Conservation (phyloP, 208 protist species). For the Acanthamoeba royreba region DNA sequence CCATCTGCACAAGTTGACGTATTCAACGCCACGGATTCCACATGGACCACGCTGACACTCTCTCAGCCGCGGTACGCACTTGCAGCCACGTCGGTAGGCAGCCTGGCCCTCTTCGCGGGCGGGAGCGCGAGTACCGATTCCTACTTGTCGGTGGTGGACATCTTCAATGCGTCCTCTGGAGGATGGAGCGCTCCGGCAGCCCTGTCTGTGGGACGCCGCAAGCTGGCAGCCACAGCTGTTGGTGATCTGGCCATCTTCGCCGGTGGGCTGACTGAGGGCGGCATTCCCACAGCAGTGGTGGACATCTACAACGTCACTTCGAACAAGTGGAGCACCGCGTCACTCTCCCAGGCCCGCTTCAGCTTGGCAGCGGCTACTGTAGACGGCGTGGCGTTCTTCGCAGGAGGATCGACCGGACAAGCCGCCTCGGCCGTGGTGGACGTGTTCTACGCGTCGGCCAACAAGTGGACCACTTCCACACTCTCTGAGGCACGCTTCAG, state of each 20-base stretch:
- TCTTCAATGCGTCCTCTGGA: neutral
- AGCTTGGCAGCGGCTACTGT: neutral
- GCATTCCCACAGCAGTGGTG: neutral
- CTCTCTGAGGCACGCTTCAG: neutral
- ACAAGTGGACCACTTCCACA: neutral
- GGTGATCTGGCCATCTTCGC: neutral
- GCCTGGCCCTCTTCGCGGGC: neutral
- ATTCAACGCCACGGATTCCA: neutral
- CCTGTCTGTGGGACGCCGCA: neutral
- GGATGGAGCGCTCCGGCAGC: neutral
- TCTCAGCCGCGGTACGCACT: neutral
- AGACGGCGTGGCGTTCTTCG: neutral
- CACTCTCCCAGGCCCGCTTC: neutral
- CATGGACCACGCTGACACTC: neutral
- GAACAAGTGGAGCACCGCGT: neutral
- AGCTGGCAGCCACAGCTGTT: neutral
- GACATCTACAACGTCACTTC: neutral
- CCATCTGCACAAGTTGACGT: neutral
- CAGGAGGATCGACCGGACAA: neutral
- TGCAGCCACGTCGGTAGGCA: neutral
- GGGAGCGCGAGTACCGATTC: neutral
- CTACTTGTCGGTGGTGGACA: neutral
- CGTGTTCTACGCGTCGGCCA: neutral
- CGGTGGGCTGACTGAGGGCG: too few relatives aligned
- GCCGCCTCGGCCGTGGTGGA: neutral